Percentiles rank a stretch among this genome's conserved stretches.
These are phyloP conservation scores for Groenewaldozyma auringiensis DNA, from an alignment of 1,139 yeast genomes.

Conservation along the genomic window DNA sequence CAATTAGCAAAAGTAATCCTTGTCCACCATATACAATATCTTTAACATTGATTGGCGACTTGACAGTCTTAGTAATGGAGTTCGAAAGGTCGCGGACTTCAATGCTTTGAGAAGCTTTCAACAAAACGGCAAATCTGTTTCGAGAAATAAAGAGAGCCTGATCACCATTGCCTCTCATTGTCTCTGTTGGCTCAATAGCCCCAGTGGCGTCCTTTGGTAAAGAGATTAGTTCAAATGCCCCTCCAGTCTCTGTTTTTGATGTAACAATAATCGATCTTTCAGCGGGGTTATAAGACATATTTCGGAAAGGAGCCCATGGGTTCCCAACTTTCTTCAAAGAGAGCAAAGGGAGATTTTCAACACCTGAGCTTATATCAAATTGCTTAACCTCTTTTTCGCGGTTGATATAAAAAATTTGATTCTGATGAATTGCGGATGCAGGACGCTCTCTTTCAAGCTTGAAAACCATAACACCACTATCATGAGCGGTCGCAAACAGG, in stretches of 20 bases:
- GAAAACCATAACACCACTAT: constrained; percentile 96
- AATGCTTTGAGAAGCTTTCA: constrained; percentile 54
- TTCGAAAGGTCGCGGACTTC: constrained; percentile 81
- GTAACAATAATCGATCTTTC: constrained; percentile 83
- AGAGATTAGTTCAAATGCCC: constrained; percentile 61
- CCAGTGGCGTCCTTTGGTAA: constrained; percentile 87
- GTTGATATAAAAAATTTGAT: constrained; percentile 64
- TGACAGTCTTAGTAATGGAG: constrained; percentile 71
- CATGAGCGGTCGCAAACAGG: constrained; percentile 94
- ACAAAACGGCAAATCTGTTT: constrained; percentile 82
- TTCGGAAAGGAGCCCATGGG: constrained; percentile 79
- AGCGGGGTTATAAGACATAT: constrained; percentile 84
- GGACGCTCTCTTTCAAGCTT: constrained; percentile 97
- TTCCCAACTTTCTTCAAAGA: constrained; percentile 79
- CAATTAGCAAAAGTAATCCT: constrained; percentile 73
- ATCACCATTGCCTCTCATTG: constrained; percentile 73
- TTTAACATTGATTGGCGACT: constrained; percentile 60
- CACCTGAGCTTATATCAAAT: constrained; percentile 53
- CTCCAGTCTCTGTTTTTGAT: constrained; percentile 55
- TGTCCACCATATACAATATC: constrained; percentile 79
- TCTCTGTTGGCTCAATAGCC: constrained; percentile 80
- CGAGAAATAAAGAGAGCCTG: constrained; percentile 89
- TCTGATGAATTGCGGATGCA: constrained; percentile 67
- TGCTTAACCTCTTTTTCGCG: constrained; percentile 80
- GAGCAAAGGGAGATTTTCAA: constrained; percentile 64